phyloP scores from a whole-genome alignment of 2,329 filamentous ascomycete genomes.

The Parastagonospora avenae region DNA sequence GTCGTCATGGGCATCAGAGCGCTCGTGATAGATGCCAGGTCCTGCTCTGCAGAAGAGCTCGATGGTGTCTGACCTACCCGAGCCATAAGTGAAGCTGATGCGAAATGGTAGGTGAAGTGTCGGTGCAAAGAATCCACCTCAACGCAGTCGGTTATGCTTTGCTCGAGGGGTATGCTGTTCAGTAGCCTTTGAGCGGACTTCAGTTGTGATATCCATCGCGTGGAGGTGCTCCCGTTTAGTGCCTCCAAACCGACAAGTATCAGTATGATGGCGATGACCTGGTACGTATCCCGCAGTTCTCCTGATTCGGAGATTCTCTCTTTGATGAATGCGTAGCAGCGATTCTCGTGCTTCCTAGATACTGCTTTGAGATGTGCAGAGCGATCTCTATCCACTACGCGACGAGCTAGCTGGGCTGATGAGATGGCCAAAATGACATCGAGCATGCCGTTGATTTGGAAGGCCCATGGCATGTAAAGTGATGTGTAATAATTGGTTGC shows the following conservation, averaged over 20 bases:
- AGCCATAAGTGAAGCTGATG: conserved; percentile 43
- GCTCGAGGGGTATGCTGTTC: conserved; percentile 28
- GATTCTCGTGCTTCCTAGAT: conserved; percentile 38
- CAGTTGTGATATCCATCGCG: conserved; percentile 43
- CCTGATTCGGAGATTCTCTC: conserved; percentile 35
- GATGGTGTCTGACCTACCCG: conserved; percentile 26
- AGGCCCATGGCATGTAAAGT: conserved; percentile 45
- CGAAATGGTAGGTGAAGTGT: conserved; percentile 46
- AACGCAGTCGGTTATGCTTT: conserved; percentile 30
- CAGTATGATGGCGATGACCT: conserved; percentile 41
- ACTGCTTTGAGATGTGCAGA: conserved; percentile 35
- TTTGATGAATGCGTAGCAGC: conserved; percentile 40
- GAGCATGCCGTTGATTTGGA: conserved; percentile 42
- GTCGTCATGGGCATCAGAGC: conserved; percentile 31
- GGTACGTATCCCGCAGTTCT: conserved; percentile 35
- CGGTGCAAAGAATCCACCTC: conserved; percentile 42
- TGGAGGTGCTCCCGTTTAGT: conserved; percentile 41
- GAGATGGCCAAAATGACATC: conserved; percentile 43
- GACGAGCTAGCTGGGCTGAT: conserved; percentile 41
- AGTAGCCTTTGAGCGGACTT: conserved; percentile 40
- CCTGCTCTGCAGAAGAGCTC: conserved; percentile 20
- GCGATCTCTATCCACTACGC: conserved; percentile 31
- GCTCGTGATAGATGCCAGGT: conserved; percentile 21
- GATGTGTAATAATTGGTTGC: conserved; percentile 43
- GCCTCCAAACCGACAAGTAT: conserved; percentile 43